Evolutionary conservation across 108 stramenopile genomes (phyloP).

Genomic region (Cylindrotheca closterium): DNA sequence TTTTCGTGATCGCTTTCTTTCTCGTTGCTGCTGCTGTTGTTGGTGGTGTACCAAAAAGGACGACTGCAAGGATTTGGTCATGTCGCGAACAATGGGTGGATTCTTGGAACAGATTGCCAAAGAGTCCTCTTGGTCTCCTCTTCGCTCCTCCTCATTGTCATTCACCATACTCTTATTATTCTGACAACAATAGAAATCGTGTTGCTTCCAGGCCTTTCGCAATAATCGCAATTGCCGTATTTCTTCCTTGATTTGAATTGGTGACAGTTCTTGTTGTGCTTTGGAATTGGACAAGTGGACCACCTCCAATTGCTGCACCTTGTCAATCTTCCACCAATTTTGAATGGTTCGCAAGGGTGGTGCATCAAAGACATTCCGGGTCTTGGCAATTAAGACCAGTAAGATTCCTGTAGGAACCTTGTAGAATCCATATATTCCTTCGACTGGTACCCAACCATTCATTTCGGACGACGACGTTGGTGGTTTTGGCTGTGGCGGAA

Average conservation of each 20-base stretch:
- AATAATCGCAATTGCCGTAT: constrained; percentile 66
- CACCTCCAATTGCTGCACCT: constrained; percentile 57
- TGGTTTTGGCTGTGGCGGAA: no score
- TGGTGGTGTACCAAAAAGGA: constrained; percentile 23
- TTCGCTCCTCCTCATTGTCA: no score
- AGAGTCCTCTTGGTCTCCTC: constrained; percentile 2
- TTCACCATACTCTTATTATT: neutral
- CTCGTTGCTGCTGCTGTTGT: neutral
- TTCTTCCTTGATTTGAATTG: constrained; percentile 47
- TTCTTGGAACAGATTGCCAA: no score
- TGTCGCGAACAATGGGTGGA: constrained; percentile 54
- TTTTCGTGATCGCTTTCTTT: neutral
- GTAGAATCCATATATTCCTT: constrained; percentile 84
- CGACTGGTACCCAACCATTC: constrained; percentile 41
- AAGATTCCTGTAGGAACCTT: constrained; percentile 65
- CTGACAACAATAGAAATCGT: constrained; percentile 69
- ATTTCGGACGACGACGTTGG: neutral
- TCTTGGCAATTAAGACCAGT: constrained; percentile 56
- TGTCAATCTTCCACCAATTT: constrained; percentile 52
- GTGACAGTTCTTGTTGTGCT: constrained; percentile 11
- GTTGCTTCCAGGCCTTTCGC: constrained; percentile 67
- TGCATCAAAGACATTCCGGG: constrained; percentile 55
- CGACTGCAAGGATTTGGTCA: constrained; percentile 62
- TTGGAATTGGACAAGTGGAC: constrained; percentile 43
- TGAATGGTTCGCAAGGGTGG: constrained; percentile 20